Percentiles rank a stretch among this genome's conserved stretches.
These are phyloP conservation scores for Colletotrichum coccodes DNA, from an alignment of 2,329 filamentous ascomycete genomes.

Conservation along the genomic window DNA sequence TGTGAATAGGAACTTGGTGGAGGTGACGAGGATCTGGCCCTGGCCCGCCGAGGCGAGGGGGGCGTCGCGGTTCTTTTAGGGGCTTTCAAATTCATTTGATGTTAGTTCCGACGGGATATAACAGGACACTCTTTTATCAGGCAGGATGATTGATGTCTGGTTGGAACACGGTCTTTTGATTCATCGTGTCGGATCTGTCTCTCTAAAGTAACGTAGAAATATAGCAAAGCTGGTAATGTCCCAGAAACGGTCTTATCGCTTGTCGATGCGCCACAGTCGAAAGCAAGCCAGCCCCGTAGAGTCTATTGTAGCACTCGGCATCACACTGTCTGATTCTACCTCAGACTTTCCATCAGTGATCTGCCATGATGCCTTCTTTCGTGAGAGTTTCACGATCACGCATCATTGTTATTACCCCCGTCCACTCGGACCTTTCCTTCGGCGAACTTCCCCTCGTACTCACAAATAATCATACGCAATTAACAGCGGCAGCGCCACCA, in stretches of 20 bases:
- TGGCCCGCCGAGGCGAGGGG: slow-evolving; percentile 1
- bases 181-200: background rate
- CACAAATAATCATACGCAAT: slow-evolving; percentile 19
- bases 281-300: background rate
- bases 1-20: slow-evolving; percentile 14
- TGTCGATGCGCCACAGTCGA: background rate
- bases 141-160: background rate
- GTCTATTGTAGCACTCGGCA: background rate
- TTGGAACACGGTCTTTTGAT: background rate
- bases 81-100: slow-evolving; percentile 3
- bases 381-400: too few species aligned
- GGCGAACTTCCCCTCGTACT: background rate
- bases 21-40: slow-evolving; percentile 16
- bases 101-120: slow-evolving; percentile 7
- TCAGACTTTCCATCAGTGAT: background rate
- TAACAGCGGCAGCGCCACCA: slow-evolving; percentile 19
- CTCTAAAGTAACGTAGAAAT: background rate
- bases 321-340: too few species aligned
- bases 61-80: slow-evolving; percentile 11
- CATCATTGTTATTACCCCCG: background rate
- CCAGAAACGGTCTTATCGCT: background rate
- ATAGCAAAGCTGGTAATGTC: background rate
- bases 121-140: background rate
- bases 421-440: background rate
- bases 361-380: too few species aligned